A percentile compares a stretch with the other conserved stretches of the same genome.
These are phyloP conservation scores for Phytophthora chlamydospora DNA, from an alignment of 352 stramenopile species.

Conservation along the genomic window DNA sequence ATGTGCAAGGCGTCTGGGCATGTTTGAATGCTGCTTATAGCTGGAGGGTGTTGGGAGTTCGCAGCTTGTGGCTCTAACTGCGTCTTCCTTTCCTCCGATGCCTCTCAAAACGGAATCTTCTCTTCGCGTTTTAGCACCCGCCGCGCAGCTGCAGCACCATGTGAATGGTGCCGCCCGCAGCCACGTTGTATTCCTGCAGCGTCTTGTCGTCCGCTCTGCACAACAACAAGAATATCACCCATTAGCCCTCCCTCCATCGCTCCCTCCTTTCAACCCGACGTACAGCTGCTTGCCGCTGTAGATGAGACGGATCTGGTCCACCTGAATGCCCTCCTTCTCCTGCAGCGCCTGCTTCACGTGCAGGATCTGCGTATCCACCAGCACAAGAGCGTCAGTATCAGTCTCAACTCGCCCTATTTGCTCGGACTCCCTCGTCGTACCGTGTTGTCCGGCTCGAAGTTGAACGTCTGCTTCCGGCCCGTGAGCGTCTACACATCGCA, in stretches of 20 bases:
- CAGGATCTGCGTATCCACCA: constrained; percentile 80
- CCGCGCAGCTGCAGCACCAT: constrained; percentile 99
- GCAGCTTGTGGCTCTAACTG: constrained; percentile 38
- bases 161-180: constrained; percentile 97
- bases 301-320: constrained; percentile 93
- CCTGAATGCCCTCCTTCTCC: constrained; percentile 98
- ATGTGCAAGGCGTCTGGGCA: constrained; percentile 7
- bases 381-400: constrained; percentile 3
- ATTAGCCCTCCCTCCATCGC: background rate
- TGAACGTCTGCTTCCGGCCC: constrained; percentile 90
- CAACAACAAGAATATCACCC: constrained; percentile 9
- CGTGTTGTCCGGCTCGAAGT: constrained; percentile 90
- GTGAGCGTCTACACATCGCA: constrained; percentile 69
- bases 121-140: constrained; percentile 56
- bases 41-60: constrained; percentile 6
- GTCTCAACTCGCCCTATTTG: background rate
- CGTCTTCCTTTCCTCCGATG: background rate
- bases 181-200: constrained; percentile 97
- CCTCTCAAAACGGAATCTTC: constrained; percentile 7
- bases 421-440: constrained; percentile 28
- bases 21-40: constrained; percentile 25
- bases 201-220: constrained; percentile 94
- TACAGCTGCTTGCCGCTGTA: constrained; percentile 97
- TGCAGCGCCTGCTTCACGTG: constrained; percentile 98
- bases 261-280: constrained; percentile 16